Base-by-base conservation (phyloP, 768 basidiomycete species). In the Suillus brevipes region DNA sequence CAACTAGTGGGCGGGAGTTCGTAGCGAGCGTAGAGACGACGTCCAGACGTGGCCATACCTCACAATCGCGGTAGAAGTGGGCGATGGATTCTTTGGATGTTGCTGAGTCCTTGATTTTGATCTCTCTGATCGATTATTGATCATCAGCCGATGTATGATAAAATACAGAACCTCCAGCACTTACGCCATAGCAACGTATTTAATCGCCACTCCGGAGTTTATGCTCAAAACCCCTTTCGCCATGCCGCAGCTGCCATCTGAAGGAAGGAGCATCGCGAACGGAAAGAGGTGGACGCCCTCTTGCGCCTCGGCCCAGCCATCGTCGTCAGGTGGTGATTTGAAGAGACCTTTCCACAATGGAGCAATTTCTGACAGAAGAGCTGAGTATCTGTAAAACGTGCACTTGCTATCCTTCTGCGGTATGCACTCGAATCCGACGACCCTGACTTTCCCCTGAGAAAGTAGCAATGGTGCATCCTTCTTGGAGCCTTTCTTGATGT, bases 11-110 rank as follows among this genome's bases (percentile, higher is more conserved):
- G 45, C 84, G 80, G 16, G 82, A 77, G 4, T 87, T 83, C 4
- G 90, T 82, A 2, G 86, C 82, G 20, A 97, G 84, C 25, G 88
- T 80, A 5, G 79, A 63, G 23, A 82, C 77, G 4, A 90, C 85
- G 64, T 92, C 83, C 23, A 95, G 76, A 55, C 85, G 85, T 1
- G 94, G 94, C 86, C 89, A 94, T 36, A 96, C 80, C 61, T 88
- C 86, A 74, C 93, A 89, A 55, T 87, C 79, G 10, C 95, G 87
- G 74, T 95, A 97, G 75, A 96, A 95, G 76, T 97, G 95, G 4
- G 94, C 90, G 40, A 96, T 89, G 4, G 91, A 92, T 16, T 85
- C 82, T 68, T 83, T 83, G 34, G 80, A 79, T 5, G 85, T 85
- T 18, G 81, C 77, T 2, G 85, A 71, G 61, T 92, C 87, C 74